Percentiles rank a stretch among this genome's conserved stretches.
Evolutionary conservation across 805 yeast species (phyloP).

Genomic region (Cyberlindnera saturnus): DNA sequence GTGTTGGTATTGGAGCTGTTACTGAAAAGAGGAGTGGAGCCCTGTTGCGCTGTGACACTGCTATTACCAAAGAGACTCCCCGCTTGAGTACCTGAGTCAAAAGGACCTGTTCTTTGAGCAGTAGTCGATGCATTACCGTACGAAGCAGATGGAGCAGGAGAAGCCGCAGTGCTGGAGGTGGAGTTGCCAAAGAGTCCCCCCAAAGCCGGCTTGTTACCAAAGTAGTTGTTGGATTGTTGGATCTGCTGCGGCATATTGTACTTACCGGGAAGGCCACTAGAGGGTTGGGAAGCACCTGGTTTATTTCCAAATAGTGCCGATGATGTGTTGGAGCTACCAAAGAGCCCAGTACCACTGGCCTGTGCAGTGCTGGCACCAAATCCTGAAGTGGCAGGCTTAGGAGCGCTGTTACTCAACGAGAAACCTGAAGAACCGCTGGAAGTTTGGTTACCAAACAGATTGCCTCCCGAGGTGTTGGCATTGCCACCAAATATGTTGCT

Average conservation of each 20-base stretch:
- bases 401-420: background rate
- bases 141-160: background rate
- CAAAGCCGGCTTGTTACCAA: background rate
- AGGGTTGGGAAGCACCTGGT: constrained; percentile 1
- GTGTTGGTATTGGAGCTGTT: constrained; percentile 4
- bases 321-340: background rate
- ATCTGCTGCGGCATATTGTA: constrained; percentile 15
- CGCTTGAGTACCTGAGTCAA: constrained; percentile 3
- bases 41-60: constrained; percentile 1
- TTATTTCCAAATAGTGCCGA: constrained; percentile 11
- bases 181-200: constrained; percentile 5
- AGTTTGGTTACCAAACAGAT: constrained; percentile 9
- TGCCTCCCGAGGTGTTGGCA: constrained; percentile 3
- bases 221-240: background rate
- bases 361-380: background rate
- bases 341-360: background rate
- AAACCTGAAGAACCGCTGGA: background rate
- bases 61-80: constrained; percentile 25
- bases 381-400: too few species aligned
- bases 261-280: constrained; percentile 15
- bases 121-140: constrained; percentile 18
- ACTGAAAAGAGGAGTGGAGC: constrained; percentile 9
- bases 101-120: constrained; percentile 3
- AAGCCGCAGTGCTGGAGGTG: constrained; percentile 2
- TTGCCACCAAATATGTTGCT: too few species aligned